Evolutionary conservation across 305 asterid species (phyloP), one percentile per base, ranked within the genome.

Genomic region (Solanum hybrid): DNA sequence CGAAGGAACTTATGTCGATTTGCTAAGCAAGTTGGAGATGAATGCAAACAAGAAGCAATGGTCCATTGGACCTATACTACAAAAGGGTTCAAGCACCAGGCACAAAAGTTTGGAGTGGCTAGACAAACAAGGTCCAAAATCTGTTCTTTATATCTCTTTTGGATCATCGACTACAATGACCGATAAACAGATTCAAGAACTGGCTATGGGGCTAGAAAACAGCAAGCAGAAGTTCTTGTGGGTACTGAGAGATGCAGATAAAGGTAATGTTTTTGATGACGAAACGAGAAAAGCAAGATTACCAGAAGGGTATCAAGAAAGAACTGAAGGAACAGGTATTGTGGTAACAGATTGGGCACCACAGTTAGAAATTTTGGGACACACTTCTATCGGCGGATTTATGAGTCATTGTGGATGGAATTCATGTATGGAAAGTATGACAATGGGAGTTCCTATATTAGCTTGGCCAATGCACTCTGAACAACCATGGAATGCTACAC

Each of bases 401-500:
- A 37, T 95, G 91, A 95, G 94, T 78, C 95, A 95, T 5, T 94
- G 97, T 9, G 97, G 95, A 1, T 94, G 96, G 96, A 95, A 94
- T 80, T 95, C 95, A 5, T 91, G 94, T 90, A 24, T 94, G 33
- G 98, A 96, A 77, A 94, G 96, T 78, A 92, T 95, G 0, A 86
- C 90, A 31, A 89, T 88, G 91, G 97, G 98, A 8, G 96, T 96
- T 10, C 95, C 97, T 1, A 89, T 95, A 7, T 94, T 92, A 9
- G 90, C 95, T 0, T 96, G 97, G 97, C 96, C 98, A 2, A 87
- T 94, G 95, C 97, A 96, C 77, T 94, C 98, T 8, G 97, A 96
- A 90, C 97, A 96, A 92, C 97, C 98, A 2, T 90, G 91, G 16
- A 96, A 96, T 76, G 92, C 95, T 1, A 88, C 94, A 18, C 69